phyloP scores from a whole-genome alignment of 2,329 filamentous ascomycete species.

The Dactylellina leptospora region DNA sequence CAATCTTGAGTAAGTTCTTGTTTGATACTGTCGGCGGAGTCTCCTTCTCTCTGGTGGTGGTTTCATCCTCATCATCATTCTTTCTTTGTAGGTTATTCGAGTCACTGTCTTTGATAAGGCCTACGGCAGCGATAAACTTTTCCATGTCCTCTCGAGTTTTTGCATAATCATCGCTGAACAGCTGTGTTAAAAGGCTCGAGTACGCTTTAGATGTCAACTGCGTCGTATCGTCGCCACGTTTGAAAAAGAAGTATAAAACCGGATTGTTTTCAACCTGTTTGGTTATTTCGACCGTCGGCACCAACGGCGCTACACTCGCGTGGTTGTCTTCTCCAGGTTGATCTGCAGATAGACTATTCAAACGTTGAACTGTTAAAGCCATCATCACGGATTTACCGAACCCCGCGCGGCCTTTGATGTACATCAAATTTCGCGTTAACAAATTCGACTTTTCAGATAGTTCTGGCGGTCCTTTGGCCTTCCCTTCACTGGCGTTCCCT shows the following conservation, averaged over 20 bases:
- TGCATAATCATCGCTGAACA: slow-evolving; percentile 11
- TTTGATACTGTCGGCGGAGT: neutral
- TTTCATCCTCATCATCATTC: neutral
- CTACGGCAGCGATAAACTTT: neutral
- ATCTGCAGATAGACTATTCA: neutral
- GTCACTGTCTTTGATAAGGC: neutral
- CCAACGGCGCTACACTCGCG: neutral
- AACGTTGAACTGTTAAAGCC: slow-evolving; percentile 11
- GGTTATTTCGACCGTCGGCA: neutral
- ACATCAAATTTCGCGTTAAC: slow-evolving; percentile 9
- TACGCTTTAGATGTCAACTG: slow-evolving; percentile 14
- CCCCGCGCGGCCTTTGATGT: slow-evolving; percentile 31
- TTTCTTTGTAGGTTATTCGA: neutral
- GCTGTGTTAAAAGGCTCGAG: slow-evolving; percentile 20
- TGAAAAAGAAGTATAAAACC: slow-evolving; percentile 46
- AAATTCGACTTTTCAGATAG: neutral
- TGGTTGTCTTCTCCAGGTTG: too few species aligned
- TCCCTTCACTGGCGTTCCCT: neutral
- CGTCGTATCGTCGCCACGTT: slow-evolving; percentile 31
- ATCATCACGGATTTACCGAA: slow-evolving; percentile 44
- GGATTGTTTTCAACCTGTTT: neutral
- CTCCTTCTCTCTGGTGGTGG: neutral
- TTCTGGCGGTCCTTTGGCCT: neutral
- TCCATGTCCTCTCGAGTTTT: slow-evolving; percentile 17
- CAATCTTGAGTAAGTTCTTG: neutral